Evolutionary conservation across 371 early-diverging fungal species (phyloP).

Genomic region (Mycotypha africana): DNA sequence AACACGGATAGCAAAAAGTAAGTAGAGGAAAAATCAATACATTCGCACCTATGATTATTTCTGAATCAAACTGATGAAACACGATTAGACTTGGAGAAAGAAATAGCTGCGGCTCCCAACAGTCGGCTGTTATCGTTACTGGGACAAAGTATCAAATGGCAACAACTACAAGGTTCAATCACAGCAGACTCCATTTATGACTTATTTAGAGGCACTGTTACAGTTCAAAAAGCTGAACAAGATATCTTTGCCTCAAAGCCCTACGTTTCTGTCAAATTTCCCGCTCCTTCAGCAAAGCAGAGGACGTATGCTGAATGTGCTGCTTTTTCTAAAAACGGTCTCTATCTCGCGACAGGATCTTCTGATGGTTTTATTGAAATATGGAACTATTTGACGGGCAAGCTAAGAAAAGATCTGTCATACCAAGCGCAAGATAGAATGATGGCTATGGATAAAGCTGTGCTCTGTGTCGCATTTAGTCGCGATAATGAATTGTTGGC

Average conservation of each 20-base stretch:
- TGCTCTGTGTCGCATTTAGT: conserved; percentile 73
- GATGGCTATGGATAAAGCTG: conserved; percentile 89
- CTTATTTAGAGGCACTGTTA: conserved; percentile 65
- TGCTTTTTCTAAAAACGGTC: conserved; percentile 79
- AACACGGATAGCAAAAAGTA: conserved; percentile 25
- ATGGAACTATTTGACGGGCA: conserved; percentile 89
- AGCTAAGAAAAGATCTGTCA: conserved; percentile 77
- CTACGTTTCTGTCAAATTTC: conserved; percentile 57
- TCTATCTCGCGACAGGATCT: conserved; percentile 82
- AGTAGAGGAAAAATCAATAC: too few species aligned
- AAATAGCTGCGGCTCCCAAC: conserved; percentile 18
- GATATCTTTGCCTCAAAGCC: conserved; percentile 63
- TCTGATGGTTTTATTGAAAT: conserved; percentile 93
- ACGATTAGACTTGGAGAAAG: conserved; percentile 15
- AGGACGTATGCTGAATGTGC: conserved; percentile 68
- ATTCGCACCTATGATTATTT: too few species aligned
- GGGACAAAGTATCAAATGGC: conserved; percentile 83
- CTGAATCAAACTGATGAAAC: conserved; percentile 43
- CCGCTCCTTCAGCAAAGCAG: conserved; percentile 74
- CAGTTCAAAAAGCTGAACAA: conserved; percentile 55
- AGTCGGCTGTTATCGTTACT: conserved; percentile 71
- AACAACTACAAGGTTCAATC: conserved; percentile 74
- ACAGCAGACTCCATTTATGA: conserved; percentile 65
- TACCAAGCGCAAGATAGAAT: conserved; percentile 75
- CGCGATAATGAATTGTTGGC: conserved; percentile 75